These are phyloP conservation scores for Heliamphora exappendiculata DNA, from an alignment of 148 eudicot species.

Conservation along the genomic window DNA sequence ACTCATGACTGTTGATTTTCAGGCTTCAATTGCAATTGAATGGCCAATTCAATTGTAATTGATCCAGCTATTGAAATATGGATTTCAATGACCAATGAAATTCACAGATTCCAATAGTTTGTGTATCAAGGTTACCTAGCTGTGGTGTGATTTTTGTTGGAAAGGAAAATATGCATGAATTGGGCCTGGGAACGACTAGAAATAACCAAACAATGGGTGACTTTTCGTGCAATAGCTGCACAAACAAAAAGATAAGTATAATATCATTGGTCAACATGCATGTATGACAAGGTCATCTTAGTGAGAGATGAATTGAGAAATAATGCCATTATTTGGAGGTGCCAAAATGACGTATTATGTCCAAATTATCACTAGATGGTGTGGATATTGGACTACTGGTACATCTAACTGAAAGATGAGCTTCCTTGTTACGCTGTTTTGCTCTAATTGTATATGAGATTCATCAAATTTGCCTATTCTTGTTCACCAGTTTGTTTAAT, in stretches of 20 bases:
- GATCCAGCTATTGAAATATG: no score
- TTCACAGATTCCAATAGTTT: no score
- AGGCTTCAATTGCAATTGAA: no score
- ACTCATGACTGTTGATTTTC: no score
- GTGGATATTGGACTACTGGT: neutral
- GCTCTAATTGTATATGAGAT: neutral
- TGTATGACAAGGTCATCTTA: neutral
- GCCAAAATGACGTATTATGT: neutral
- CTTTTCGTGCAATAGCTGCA: no score
- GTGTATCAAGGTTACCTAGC: conserved; percentile 75
- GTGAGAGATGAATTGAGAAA: conserved; percentile 1
- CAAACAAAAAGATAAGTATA: neutral
- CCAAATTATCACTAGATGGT: neutral
- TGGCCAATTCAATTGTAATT: no score
- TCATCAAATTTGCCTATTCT: neutral
- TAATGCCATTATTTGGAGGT: neutral
- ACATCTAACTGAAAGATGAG: neutral
- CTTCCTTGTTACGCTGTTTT: neutral
- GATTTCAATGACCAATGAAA: no score
- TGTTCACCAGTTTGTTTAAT: neutral
- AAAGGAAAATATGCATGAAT: conserved; percentile 99
- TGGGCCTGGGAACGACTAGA: conserved; percentile 90
- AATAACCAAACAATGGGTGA: conserved; percentile 95
- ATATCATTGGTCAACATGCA: neutral
- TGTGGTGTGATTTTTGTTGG: conserved; percentile 92